Evolutionary conservation across 495 filamentous ascomycete species (phyloP).

Genomic region (Emericellopsis terricola): DNA sequence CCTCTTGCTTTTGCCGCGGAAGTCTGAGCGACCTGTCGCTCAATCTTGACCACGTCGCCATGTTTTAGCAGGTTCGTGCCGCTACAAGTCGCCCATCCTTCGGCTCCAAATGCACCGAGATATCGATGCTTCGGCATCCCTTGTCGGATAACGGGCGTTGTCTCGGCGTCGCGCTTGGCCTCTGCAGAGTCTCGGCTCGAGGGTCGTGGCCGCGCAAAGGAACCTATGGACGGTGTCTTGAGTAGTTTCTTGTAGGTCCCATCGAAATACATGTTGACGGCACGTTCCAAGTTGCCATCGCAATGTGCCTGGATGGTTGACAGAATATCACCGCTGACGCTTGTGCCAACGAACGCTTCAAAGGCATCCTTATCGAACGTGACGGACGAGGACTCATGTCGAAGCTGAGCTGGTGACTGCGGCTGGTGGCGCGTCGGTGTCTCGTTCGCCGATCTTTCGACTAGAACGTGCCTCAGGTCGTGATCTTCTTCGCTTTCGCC

Average conservation of each 20-base stretch:
- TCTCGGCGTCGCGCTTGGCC: not conserved
- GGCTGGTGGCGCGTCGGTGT: too few species aligned
- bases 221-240: not conserved
- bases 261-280: conserved; percentile 79
- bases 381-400: conserved; percentile 2
- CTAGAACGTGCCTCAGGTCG: not conserved
- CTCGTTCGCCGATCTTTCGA: too few species aligned
- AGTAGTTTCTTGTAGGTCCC: conserved; percentile 63
- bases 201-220: not conserved
- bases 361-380: conserved; percentile 53
- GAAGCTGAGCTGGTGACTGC: not conserved
- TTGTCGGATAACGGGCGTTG: not conserved
- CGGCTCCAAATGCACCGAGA: conserved; percentile 80
- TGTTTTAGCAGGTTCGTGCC: conserved; percentile 55
- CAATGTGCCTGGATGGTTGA: conserved; percentile 36
- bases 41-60: conserved; percentile 65
- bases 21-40: conserved; percentile 58
- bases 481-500: not conserved
- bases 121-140: conserved; percentile 45
- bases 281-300: conserved; percentile 42
- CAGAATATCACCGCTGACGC: conserved; percentile 34
- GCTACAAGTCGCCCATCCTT: conserved; percentile 82
- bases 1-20: conserved; percentile 34
- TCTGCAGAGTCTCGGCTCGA: not conserved
- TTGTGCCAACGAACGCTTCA: conserved; percentile 49